Conservation (phyloP, 805 yeast species). For the Ascoidea asiatica region DNA sequence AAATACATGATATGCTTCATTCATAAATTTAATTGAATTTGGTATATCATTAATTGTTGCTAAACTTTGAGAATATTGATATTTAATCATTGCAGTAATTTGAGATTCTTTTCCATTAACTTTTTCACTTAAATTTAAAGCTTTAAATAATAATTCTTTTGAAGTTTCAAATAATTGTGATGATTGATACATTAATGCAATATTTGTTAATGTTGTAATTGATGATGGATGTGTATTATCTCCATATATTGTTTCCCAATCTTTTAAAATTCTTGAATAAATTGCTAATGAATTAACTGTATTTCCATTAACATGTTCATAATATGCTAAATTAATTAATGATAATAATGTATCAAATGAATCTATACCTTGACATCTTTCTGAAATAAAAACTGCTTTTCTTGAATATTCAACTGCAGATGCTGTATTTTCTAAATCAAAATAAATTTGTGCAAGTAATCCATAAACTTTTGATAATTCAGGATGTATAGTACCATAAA, state of each 20-base stretch:
- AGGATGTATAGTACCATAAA: slow-evolving; percentile 69
- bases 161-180: slow-evolving; percentile 35
- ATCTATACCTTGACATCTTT: slow-evolving; percentile 73
- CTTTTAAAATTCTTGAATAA: slow-evolving; percentile 42
- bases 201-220: slow-evolving; percentile 47
- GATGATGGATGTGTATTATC: slow-evolving; percentile 52
- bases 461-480: slow-evolving; percentile 64
- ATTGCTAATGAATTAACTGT: slow-evolving; percentile 48
- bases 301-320: slow-evolving; percentile 50
- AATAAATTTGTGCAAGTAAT: slow-evolving; percentile 49
- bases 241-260: slow-evolving; percentile 47
- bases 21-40: slow-evolving; percentile 42
- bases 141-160: slow-evolving; percentile 34
- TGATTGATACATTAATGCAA: slow-evolving; percentile 45
- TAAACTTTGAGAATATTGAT: slow-evolving; percentile 54
- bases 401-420: slow-evolving; percentile 56
- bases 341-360: slow-evolving; percentile 62
- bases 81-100: slow-evolving; percentile 50
- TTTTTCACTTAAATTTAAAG: slow-evolving; percentile 35
- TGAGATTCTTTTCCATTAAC: slow-evolving; percentile 47
- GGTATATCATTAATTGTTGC: slow-evolving; percentile 37
- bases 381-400: slow-evolving; percentile 58
- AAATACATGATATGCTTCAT: slow-evolving; percentile 44
- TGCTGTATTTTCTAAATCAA: slow-evolving; percentile 35
- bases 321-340: slow-evolving; percentile 59